Percentiles rank a stretch among this genome's conserved stretches.
phyloP scores from a whole-genome alignment of 805 yeast species.

The Kockiozyma suomiensis region DNA sequence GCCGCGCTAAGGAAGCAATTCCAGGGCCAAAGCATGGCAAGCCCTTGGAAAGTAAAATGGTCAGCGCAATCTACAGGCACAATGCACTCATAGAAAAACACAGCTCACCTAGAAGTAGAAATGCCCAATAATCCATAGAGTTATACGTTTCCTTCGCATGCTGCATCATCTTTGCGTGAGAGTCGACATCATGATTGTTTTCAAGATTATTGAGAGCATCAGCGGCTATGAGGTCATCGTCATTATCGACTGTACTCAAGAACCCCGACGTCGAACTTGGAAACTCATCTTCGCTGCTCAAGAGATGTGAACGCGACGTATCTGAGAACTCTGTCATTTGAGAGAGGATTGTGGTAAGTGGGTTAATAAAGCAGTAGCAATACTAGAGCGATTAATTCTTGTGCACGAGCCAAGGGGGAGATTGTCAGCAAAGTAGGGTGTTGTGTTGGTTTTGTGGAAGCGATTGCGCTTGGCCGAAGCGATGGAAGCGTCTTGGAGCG shows the following conservation, averaged over 20 bases:
- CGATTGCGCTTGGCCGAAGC: too few relatives aligned
- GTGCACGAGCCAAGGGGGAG: too few relatives aligned
- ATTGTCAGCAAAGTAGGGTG: too few relatives aligned
- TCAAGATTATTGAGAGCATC: slow-evolving; percentile 3
- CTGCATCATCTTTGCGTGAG: slow-evolving; percentile 11
- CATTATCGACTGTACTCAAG: neutral
- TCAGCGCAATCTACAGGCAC: too few relatives aligned
- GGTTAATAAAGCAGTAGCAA: too few relatives aligned
- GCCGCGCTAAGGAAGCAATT: slow-evolving; percentile 87
- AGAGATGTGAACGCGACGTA: neutral
- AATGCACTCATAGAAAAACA: neutral
- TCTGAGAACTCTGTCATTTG: neutral
- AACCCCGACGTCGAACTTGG: neutral
- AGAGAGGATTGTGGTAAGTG: too few relatives aligned
- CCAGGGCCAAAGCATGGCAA: slow-evolving; percentile 84
- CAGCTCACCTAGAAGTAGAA: slow-evolving; percentile 16
- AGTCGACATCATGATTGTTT: neutral
- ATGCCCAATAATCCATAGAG: slow-evolving; percentile 24
- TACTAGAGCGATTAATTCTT: too few relatives aligned
- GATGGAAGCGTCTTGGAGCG: too few relatives aligned
- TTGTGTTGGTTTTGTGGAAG: too few relatives aligned
- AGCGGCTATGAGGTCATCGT: slow-evolving; percentile 8
- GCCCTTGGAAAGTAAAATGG: neutral
- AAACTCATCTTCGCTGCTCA: neutral
- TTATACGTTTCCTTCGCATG: slow-evolving; percentile 13